Evolutionary conservation across 2,329 filamentous ascomycete species (phyloP), one percentile per base, ranked within the genome.

Genomic region (Calonectria leucothoes): DNA sequence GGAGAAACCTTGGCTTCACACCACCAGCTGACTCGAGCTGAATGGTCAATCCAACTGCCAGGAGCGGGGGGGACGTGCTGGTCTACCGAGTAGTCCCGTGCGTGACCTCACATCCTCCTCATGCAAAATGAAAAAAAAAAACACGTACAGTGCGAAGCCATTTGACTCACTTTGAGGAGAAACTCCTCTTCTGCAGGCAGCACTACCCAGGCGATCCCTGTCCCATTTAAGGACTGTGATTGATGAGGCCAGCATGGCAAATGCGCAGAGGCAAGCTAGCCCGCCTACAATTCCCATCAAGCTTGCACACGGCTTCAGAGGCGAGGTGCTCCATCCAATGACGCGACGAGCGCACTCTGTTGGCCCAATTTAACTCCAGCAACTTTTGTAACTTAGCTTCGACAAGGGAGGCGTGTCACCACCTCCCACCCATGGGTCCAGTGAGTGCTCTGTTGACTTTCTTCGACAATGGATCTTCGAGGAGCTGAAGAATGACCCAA

Each of bases 31-130:
- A 61, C 55, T 61, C 66, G 25, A 64, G 57, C 57, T 52, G 45
- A 55, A 23, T 63, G 39, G 39, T 63, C 63, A 67, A 69, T 69
- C 70, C 49, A 49, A 68, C 49, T 64, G 49, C 70, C 37, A n/a
- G 51, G 70, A 77, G 78, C 70, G 73, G 77, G 67, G 77, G 67
- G 77, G 52, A 64, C 59, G 66, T 76, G 71, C 66, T 65, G 27
- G 51, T 42, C 27, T 37, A 68, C 69, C 61, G n/a, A 23, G 42
- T 45, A 45, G 42, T 45, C 42, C 42, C 42, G 25, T 49, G 25
- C 35, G 55, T 61, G 55, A 61, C 35, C 55, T 25, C 14, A 49
- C 42, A 15, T n/a, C 27, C 45, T 61, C 39, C 23, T 66, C 45
- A 23, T 69, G 29, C 55, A 51, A 70, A n/a, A n/a, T n/a, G n/a